Evolutionary conservation across 768 basidiomycete genomes (phyloP).

Genomic region (Omphalotus guepiniiformis): DNA sequence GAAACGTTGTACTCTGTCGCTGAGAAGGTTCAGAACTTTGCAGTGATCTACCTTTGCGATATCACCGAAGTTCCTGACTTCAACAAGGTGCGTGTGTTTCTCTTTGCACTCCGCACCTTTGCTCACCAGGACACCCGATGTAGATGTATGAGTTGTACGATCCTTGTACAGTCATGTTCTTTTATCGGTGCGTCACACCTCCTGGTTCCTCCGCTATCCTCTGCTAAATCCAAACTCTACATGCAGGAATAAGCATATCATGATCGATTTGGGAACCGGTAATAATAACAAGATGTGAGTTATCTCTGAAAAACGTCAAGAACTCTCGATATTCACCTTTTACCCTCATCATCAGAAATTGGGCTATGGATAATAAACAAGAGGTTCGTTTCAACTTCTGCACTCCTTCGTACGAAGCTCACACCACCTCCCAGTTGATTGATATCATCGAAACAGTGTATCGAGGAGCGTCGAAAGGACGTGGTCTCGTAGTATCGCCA

Average conservation of each 20-base stretch:
- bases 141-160: conserved; percentile 99
- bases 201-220: background rate
- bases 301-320: conserved; percentile 3
- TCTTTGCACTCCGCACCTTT: background rate
- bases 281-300: conserved; percentile 99
- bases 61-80: conserved; percentile 98
- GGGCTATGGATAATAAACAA: conserved; percentile 99
- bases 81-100: conserved; percentile 69
- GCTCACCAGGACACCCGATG: conserved; percentile 1
- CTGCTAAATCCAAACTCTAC: conserved; percentile 7
- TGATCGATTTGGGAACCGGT: conserved; percentile 99
- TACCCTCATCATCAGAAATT: too few relatives aligned
- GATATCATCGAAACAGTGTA: conserved; percentile 99
- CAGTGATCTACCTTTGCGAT: conserved; percentile 92
- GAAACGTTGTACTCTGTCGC: conserved; percentile 90
- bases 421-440: conserved; percentile 60
- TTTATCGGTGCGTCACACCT: conserved; percentile 71
- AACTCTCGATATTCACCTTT: background rate
- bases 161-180: conserved; percentile 97
- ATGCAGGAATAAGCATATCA: conserved; percentile 93
- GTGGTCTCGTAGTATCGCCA: conserved; percentile 95
- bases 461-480: conserved; percentile 94
- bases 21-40: conserved; percentile 98
- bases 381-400: conserved; percentile 53
- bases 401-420: background rate